These are phyloP conservation scores for Basipetospora chlamydospora DNA, from an alignment of 2,329 filamentous ascomycete genomes.

Conservation along the genomic window DNA sequence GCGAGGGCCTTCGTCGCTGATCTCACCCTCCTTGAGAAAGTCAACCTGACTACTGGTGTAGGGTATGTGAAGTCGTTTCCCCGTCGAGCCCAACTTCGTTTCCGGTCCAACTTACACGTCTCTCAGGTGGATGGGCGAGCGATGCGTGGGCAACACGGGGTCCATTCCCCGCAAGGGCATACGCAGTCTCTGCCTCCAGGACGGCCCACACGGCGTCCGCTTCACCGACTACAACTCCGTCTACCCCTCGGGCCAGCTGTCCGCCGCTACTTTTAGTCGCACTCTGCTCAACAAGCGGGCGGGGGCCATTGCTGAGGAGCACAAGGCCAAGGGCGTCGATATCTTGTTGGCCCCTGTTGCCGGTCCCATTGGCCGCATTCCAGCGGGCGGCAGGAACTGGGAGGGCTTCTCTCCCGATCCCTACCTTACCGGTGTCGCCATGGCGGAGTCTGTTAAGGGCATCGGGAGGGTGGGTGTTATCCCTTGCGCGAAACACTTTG, in stretches of 20 bases:
- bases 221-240: conserved; percentile 66
- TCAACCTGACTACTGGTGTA: conserved; percentile 93
- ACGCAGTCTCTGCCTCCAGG: conserved; percentile 69
- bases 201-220: conserved; percentile 69
- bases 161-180: conserved; percentile 56
- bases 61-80: too few species aligned
- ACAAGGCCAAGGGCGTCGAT: conserved; percentile 63
- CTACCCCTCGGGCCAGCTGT: conserved; percentile 64
- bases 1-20: too few species aligned
- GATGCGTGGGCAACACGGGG: conserved; percentile 65
- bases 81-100: too few species aligned
- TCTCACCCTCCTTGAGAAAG: conserved; percentile 78
- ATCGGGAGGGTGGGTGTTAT: conserved; percentile 74
- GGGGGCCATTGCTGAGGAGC: conserved; percentile 40
- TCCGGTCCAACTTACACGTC: conserved; percentile 69
- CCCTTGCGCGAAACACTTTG: conserved; percentile 67
- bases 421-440: conserved; percentile 56
- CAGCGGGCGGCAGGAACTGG: conserved; percentile 43
- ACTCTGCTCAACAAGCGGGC: conserved; percentile 43
- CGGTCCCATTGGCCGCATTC: conserved; percentile 31
- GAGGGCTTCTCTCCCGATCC: conserved; percentile 59
- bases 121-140: conserved; percentile 56
- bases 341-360: conserved; percentile 43
- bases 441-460: conserved; percentile 59
- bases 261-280: conserved; percentile 73